phyloP scores from a whole-genome alignment of 2,329 filamentous ascomycete genomes.

The Aspergillus ibericus region DNA sequence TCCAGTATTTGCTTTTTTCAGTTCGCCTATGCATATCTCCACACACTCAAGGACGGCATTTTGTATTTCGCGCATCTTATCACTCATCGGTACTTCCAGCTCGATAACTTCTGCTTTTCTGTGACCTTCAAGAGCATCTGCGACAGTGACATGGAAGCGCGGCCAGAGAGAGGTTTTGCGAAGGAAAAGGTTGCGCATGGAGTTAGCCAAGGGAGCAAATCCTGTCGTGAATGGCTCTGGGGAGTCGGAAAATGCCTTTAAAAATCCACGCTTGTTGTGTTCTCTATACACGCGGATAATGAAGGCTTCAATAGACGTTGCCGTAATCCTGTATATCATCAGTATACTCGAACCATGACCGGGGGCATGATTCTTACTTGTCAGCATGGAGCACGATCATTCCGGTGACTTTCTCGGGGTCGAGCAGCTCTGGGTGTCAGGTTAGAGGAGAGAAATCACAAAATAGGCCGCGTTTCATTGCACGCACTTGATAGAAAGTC shows the following conservation, averaged over 20 bases:
- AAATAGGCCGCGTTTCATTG: background rate
- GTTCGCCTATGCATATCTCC: slow-evolving; percentile 87
- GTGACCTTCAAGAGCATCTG: slow-evolving; percentile 83
- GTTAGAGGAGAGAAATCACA: background rate
- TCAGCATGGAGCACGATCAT: slow-evolving; percentile 87
- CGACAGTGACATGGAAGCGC: slow-evolving; percentile 87
- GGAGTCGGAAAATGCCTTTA: slow-evolving; percentile 94
- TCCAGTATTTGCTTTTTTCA: slow-evolving; percentile 86
- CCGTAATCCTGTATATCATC: slow-evolving; percentile 59
- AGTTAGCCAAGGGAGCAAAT: slow-evolving; percentile 82
- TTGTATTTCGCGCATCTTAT: slow-evolving; percentile 89
- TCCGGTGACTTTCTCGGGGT: slow-evolving; percentile 82
- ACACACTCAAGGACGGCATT: slow-evolving; percentile 95
- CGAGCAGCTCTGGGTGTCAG: slow-evolving; percentile 57
- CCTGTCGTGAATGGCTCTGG: slow-evolving; percentile 87
- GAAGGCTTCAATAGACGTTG: slow-evolving; percentile 90
- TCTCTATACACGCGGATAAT: slow-evolving; percentile 92
- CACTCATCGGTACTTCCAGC: slow-evolving; percentile 92
- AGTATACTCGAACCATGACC: slow-evolving; percentile 4
- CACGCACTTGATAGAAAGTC: slow-evolving; percentile 73
- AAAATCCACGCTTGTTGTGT: slow-evolving; percentile 87
- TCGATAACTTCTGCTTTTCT: slow-evolving; percentile 96
- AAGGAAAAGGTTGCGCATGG: slow-evolving; percentile 90
- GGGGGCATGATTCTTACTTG: slow-evolving; percentile 36
- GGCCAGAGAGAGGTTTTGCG: slow-evolving; percentile 89